Base-by-base conservation (phyloP, 441 rosid species). In the Corymbia citriodora region DNA sequence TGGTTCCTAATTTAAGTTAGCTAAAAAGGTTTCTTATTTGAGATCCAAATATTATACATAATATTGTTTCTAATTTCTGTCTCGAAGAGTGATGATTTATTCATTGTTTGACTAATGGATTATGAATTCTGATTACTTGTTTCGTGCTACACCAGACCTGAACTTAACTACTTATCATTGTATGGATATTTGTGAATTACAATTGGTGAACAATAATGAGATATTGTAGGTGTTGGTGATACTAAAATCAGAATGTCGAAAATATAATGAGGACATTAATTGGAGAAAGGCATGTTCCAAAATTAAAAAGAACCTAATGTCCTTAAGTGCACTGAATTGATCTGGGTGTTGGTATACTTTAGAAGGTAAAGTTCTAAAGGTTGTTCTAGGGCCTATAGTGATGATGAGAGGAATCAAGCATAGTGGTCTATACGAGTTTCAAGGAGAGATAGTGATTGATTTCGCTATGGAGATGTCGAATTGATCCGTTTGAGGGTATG, bases 391-490 rank as follows among this genome's bases (percentile, higher is more conserved):
- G 40, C 5, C n/a, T 40, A 13, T 4, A 74, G 1, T 74, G 83
- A 11, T 40, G 4, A 74, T 1, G 29, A 12, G 52, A 7, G 15
- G 49, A 10, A 74, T 74, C 25, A 74, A 74, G 83, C 15, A 74
- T 36, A 40, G 17, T 21, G n/a, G 5, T 17, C 29, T 40, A 74
- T 74, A 21, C 7, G 50, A 45, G 50, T 40, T 40, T 10, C 27
- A 23, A 74, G 1, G 52, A 74, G 8, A 23, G 52, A 40, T 7
- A 6, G n/a, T 12, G 52, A 40, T 40, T 45, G 17, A 13, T 45
- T 23, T 25, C 0, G 1, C 3, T 4, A 6, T 25, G 10, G 53
- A 14, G n/a, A 45, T 1, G 2, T 65, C 18, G 36, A n/a, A 29
- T 65, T 3, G 17, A 65, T 65, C 5, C 6, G 4, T 8, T 79